Percentiles rank a stretch among this genome's conserved stretches.
Evolutionary conservation across 495 filamentous ascomycete species (phyloP).

Genomic region (Lophiotrema nucula): DNA sequence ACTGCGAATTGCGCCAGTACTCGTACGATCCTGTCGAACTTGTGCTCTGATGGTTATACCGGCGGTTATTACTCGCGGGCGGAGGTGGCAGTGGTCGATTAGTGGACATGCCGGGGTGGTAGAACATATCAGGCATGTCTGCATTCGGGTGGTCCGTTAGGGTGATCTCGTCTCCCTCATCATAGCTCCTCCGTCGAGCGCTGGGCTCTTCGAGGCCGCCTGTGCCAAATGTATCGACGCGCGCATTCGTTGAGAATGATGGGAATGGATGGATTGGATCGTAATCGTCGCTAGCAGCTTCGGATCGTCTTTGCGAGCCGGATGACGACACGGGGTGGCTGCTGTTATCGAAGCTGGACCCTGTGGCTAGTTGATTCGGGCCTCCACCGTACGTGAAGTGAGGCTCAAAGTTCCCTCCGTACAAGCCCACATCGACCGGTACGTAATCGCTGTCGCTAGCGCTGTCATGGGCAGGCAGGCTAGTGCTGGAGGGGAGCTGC

Average conservation of each 20-base stretch:
- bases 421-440: slow-evolving; percentile 67
- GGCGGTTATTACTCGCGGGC: slow-evolving; percentile 46
- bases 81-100: slow-evolving; percentile 77
- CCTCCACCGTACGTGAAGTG: slow-evolving; percentile 72
- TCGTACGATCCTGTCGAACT: slow-evolving; percentile 25
- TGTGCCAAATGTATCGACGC: slow-evolving; percentile 79
- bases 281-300: slow-evolving; percentile 33
- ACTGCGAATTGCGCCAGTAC: slow-evolving; percentile 28
- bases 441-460: slow-evolving; percentile 71
- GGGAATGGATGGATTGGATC: slow-evolving; percentile 62
- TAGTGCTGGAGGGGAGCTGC: slow-evolving; percentile 37
- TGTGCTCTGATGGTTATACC: slow-evolving; percentile 12
- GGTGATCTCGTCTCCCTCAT: slow-evolving; percentile 80
- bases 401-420: slow-evolving; percentile 72
- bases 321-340: slow-evolving; percentile 39
- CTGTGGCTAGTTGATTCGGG: slow-evolving; percentile 34
- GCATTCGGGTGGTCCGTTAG: slow-evolving; percentile 58
- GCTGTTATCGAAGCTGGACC: slow-evolving; percentile 22
- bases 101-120: slow-evolving; percentile 71
- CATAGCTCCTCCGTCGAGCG: slow-evolving; percentile 76
- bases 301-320: slow-evolving; percentile 40
- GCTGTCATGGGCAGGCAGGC: slow-evolving; percentile 22
- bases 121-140: slow-evolving; percentile 86
- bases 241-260: slow-evolving; percentile 51
- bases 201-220: slow-evolving; percentile 77